Percentiles rank a stretch among this genome's conserved stretches.
phyloP scores from a whole-genome alignment of 2,329 filamentous ascomycete genomes.

The Anthostomella pinea region DNA sequence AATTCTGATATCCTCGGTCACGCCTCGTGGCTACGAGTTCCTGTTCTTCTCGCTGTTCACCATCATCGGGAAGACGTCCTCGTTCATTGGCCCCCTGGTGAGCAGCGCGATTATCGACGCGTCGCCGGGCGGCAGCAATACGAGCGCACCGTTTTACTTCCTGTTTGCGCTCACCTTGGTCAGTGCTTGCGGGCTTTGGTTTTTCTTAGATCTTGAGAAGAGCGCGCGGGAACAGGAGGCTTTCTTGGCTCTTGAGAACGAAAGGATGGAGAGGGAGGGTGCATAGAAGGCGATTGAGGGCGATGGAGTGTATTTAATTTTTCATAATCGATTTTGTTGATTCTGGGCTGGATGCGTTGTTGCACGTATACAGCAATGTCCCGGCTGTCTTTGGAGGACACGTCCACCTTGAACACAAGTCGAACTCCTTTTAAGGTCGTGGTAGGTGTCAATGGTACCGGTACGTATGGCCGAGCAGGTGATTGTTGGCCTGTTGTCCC shows the following conservation, averaged over 20 bases:
- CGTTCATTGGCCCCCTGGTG: constrained; percentile 68
- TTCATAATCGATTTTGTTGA: too few species aligned
- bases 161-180: constrained; percentile 56
- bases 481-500: too few species aligned
- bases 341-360: too few species aligned
- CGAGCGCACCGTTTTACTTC: constrained; percentile 65
- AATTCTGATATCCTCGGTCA: constrained; percentile 69
- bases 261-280: constrained; percentile 8
- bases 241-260: constrained; percentile 44
- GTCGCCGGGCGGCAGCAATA: constrained; percentile 50
- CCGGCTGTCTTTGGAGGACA: too few species aligned
- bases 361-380: too few species aligned
- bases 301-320: too few species aligned
- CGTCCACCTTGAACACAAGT: too few species aligned
- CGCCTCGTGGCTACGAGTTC: constrained; percentile 65
- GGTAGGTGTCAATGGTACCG: too few species aligned
- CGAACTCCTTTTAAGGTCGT: too few species aligned
- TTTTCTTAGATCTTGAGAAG: constrained; percentile 60
- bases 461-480: too few species aligned
- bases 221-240: constrained; percentile 56
- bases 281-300: neutral
- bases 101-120: constrained; percentile 67
- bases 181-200: constrained; percentile 51
- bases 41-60: constrained; percentile 69
- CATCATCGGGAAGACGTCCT: constrained; percentile 66